Evolutionary conservation across 1,284 basidiomycete species (phyloP).

Genomic region (Gymnopus androsaceus): DNA sequence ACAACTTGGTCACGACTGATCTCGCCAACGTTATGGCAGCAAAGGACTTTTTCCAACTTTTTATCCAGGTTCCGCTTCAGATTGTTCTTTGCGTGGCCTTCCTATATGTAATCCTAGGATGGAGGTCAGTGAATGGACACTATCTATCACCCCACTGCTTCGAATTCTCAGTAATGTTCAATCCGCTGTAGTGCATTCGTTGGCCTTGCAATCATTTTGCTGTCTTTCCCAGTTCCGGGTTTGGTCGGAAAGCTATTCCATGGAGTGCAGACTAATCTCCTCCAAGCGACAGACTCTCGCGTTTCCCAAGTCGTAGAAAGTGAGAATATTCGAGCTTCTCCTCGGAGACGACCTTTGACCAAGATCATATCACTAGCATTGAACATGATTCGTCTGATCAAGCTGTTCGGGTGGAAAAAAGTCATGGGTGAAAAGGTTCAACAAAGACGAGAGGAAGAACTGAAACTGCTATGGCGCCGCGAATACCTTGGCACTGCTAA

Average conservation of each 20-base stretch:
- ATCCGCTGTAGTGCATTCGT: too few species aligned
- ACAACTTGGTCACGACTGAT: conserved; percentile 28
- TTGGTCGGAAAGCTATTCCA: conserved; percentile 40
- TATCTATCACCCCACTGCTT: too few species aligned
- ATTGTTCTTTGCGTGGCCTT: conserved; percentile 43
- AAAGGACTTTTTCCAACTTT: conserved; percentile 41
- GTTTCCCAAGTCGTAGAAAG: conserved; percentile 56
- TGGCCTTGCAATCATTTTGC: conserved; percentile 55
- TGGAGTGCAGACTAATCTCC: conserved; percentile 29
- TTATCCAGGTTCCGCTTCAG: conserved; percentile 46
- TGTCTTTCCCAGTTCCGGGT: conserved; percentile 55
- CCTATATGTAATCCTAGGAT: conserved; percentile 47
- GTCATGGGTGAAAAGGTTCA: conserved; percentile 52
- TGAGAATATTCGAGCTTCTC: conserved; percentile 29
- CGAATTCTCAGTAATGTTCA: too few species aligned
- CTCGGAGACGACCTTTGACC: neutral
- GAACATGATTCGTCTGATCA: conserved; percentile 59
- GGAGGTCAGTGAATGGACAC: too few species aligned
- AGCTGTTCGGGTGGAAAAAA: conserved; percentile 71
- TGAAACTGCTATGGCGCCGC: conserved; percentile 45
- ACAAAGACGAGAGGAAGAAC: conserved; percentile 55
- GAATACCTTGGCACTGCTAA: conserved; percentile 45
- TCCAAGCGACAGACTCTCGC: conserved; percentile 45
- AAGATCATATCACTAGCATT: conserved; percentile 31
- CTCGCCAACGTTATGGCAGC: conserved; percentile 35